Percentiles rank a stretch among this genome's conserved stretches.
Conservation (phyloP, 2,329 filamentous ascomycete genomes). For the Epichloe coenophiala region DNA sequence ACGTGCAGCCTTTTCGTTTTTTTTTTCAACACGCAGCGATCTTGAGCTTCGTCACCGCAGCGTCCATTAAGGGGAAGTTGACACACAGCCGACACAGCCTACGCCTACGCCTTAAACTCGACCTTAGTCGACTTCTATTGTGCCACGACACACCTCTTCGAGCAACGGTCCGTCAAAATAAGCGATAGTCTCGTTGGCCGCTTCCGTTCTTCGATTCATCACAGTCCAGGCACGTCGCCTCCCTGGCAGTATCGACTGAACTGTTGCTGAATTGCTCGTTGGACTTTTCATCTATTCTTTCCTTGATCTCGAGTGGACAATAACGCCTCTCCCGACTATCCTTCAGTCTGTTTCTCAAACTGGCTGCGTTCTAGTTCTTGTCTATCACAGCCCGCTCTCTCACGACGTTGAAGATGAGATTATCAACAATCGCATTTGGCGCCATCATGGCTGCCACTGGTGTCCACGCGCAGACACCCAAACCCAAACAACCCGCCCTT, state of each 20-base stretch:
- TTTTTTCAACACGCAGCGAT: background rate
- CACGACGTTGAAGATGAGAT: constrained; percentile 16
- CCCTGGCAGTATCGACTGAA: constrained; percentile 14
- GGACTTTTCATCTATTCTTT: background rate
- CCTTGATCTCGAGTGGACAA: background rate
- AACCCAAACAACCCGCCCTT: constrained; percentile 21
- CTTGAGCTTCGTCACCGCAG: background rate
- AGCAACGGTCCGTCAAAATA: background rate
- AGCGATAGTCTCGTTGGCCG: background rate
- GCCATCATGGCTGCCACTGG: constrained; percentile 17
- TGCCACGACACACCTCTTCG: background rate
- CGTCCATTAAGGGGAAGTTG: background rate
- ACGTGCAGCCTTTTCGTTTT: background rate
- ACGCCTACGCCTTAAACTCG: background rate
- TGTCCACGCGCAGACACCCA: constrained; percentile 8
- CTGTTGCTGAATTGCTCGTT: constrained; percentile 1
- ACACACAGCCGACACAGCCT: background rate
- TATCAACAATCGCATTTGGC: constrained; percentile 14
- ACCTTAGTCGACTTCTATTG: background rate
- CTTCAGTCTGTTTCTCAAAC: background rate
- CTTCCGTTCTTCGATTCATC: background rate
- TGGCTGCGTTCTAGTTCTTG: background rate
- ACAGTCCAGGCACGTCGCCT: constrained; percentile 3
- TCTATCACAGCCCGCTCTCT: background rate
- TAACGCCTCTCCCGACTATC: background rate